phyloP scores from a whole-genome alignment of 306 rosid genomes.

The Cucumis sativus region Cucumber_9930_V3 NC_026658.2:1141501-1142000 shows the following conservation, averaged over 20 bases:
- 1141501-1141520: conserved; percentile 59
- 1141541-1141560: conserved; percentile 73
- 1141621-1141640: conserved; percentile 42
- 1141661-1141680: conserved; percentile 44
- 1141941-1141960: conserved; percentile 63
- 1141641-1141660: conserved; percentile 49
- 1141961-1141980: conserved; percentile 83
- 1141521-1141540: conserved; percentile 64
- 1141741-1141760: conserved; percentile 74
- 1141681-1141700: conserved; percentile 30
- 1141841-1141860: conserved; percentile 24
- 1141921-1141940: conserved; percentile 41
- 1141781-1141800: conserved; percentile 68
- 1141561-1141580: conserved; percentile 50
- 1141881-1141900: conserved; percentile 17
- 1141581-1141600: conserved; percentile 64
- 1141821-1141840: conserved; percentile 44
- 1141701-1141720: conserved; percentile 61
- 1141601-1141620: conserved; percentile 73
- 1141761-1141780: conserved; percentile 83
- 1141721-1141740: conserved; percentile 42
- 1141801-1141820: conserved; percentile 47
- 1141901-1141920: conserved; percentile 15
- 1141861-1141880: conserved; percentile 43
- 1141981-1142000: conserved; percentile 72